Base-by-base conservation (phyloP, 164 flowering plant species). In the Paratinospora sagittata region DNA sequence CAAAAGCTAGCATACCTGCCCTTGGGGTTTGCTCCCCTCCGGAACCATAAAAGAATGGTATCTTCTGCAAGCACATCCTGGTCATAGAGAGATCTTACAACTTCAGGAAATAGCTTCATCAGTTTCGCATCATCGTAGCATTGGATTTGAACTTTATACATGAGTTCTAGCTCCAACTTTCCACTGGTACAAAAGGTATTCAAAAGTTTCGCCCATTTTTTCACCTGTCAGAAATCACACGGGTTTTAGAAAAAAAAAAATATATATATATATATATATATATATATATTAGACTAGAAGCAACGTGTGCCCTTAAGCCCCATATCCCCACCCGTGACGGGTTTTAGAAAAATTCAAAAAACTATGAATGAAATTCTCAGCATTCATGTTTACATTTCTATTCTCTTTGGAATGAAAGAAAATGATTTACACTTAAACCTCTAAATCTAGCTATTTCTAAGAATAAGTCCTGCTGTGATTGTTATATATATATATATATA, bases 41-140 rank as follows among this genome's bases (percentile, higher is more conserved):
- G 93, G 83, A 88, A 95, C 99, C 99, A 95, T 78, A 82, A 85
- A 64, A 90, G 90, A 79, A 95, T 88, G 73, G 99, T 95, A 77
- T 95, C 98, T 79, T 95, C 99, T 8, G 96, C 94, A 83, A 95
- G 94, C 72, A 95, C 99, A 80, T 95, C 97, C 78, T 86, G 91
- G 57, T 92, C 98, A 76, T 95, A 95, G 33, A 95, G 93, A 72
- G 94, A 84, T 78, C 90, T 82, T 57, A 92, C 85, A 27, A 95
- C 88, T 76, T 95, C 97, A 37, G 97, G 98, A 80, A 95, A 95
- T 71, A 95, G 72, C 81, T 95, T 95, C 97, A 92, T 92, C 76
- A 95, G 82, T 77, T 95, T 95, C 16, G 98, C 87, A 81, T 95
- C 98, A 79, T 95, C 98, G 67, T 95, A 95, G 79, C 97, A 90